Conservation (phyloP, 148 eudicot genomes). For the Fallopia convolvulus region DNA sequence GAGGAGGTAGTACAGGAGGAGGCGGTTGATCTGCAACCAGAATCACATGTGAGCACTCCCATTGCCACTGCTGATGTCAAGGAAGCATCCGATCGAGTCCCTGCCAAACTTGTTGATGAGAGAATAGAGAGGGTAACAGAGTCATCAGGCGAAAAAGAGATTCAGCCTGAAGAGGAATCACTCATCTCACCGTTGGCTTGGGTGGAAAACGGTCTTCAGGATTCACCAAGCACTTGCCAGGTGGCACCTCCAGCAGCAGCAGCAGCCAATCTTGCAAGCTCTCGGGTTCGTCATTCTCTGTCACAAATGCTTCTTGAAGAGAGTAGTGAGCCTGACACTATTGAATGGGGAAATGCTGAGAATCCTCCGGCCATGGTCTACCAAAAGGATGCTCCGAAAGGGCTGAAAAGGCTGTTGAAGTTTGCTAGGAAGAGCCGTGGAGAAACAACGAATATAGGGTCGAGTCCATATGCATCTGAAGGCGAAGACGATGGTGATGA, state of each 20-base stretch:
- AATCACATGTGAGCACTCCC: constrained; percentile 20
- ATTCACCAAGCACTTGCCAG: constrained; percentile 23
- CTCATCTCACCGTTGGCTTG: constrained; percentile 78
- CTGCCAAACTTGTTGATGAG: constrained; percentile 25
- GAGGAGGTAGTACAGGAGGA: constrained; percentile 19
- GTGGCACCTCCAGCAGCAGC: constrained; percentile 25
- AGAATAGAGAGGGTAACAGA: constrained; percentile 17
- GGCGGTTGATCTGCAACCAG: constrained; percentile 20
- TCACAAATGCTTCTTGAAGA: constrained; percentile 96
- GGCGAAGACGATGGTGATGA: constrained; percentile 86
- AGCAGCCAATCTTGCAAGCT: constrained; percentile 38
- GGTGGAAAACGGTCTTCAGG: constrained; percentile 68
- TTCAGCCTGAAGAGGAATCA: constrained; percentile 45
- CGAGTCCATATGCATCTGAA: constrained; percentile 76
- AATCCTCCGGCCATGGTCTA: constrained; percentile 73
- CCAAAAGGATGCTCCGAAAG: constrained; percentile 96
- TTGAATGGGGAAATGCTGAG: constrained; percentile 95
- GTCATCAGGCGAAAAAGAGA: constrained; percentile 25
- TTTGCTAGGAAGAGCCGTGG: constrained; percentile 77
- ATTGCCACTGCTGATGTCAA: constrained; percentile 18
- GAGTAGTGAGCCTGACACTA: constrained; percentile 62
- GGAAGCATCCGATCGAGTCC: constrained; percentile 20
- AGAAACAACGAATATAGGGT: constrained; percentile 51
- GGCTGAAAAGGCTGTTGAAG: constrained; percentile 84
- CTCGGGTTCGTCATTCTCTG: constrained; percentile 77